Evolutionary conservation across 2,329 filamentous ascomycete species (phyloP), one percentile per base, ranked within the genome.

Genomic region (Pyrenochaeta sp.): DNA sequence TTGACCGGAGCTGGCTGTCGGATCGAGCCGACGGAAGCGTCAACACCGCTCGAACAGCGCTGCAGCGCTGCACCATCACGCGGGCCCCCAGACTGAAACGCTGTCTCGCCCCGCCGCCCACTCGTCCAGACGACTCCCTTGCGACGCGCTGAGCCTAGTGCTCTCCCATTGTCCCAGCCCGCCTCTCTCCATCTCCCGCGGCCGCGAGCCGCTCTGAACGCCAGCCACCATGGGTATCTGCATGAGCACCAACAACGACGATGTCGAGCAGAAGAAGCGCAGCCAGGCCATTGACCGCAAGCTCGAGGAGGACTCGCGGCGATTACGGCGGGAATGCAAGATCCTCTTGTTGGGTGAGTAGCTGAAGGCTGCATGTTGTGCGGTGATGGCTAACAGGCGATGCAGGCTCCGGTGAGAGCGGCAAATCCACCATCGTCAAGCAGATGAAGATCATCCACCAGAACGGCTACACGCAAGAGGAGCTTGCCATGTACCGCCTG

Each of bases 401-500:
- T 59, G 48, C 77, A 97, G 95, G 95, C 66, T 98, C 95, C 66
- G 95, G 95, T 66, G 95, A 99, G 83, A 98, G 94, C 80, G 95
- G 95, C 68, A 99, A 99, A 81, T 98, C 95, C 57, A 99, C 95
- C 9, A 98, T 99, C 72, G 95, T 99, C 69, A 99, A 99, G 81
- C 95, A 99, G 84, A 99, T 99, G 95, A 99, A 98, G 82, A 99
- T 99, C 71, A 98, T 99, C 74, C 95, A 99, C 76, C 90, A 98
- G 72, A 97, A 97, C 81, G 95, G 95, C 60, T 99, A 99, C 80
- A 93, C 92, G 10, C 88, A 92, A 67, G 94, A 98, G 72, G 95
- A 99, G 79, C 85, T 98, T 49, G 91, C 91, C 72, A 90, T 97
- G 76, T 98, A 98, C 82, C 91, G 95, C 58, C 88, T 96, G 62